Percentiles rank a stretch among this genome's conserved stretches.
Conservation (phyloP, 257 asterid species). For the Eucommia ulmoides region DNA sequence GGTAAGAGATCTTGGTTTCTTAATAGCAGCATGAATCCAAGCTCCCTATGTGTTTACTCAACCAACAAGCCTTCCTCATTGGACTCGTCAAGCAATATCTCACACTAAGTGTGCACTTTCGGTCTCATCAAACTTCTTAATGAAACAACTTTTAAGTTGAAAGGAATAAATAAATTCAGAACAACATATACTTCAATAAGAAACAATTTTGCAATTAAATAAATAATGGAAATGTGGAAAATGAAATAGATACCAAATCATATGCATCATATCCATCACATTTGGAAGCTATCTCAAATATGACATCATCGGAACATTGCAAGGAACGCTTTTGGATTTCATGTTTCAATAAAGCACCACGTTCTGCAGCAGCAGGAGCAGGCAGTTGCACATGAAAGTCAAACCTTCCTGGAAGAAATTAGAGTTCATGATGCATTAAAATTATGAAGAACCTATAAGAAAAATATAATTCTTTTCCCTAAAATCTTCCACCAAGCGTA, state of each 20-base stretch:
- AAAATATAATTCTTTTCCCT: too few relatives aligned
- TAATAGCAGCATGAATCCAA: too few relatives aligned
- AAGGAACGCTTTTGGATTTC: constrained; percentile 75
- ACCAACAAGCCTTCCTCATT: too few relatives aligned
- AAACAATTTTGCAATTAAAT: background rate
- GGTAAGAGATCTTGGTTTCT: too few relatives aligned
- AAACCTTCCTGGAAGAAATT: constrained; percentile 45
- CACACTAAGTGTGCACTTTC: too few relatives aligned
- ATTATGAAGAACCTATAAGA: too few relatives aligned
- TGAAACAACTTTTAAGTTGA: too few relatives aligned
- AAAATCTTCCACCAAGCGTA: too few relatives aligned
- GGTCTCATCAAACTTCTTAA: too few relatives aligned
- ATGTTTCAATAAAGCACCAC: constrained; percentile 64
- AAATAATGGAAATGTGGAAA: background rate
- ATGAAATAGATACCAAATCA: constrained; percentile 54
- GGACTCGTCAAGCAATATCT: too few relatives aligned
- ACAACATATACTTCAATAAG: background rate
- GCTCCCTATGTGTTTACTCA: too few relatives aligned
- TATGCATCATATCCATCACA: constrained; percentile 99
- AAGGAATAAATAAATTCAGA: background rate
- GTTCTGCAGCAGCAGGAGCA: constrained; percentile 87
- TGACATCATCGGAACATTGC: constrained; percentile 61
- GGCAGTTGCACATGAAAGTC: constrained; percentile 89
- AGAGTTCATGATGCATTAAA: background rate
- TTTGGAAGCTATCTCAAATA: constrained; percentile 67